A percentile compares a stretch with the other conserved stretches of the same genome.
Evolutionary conservation across 129 eudicot species (phyloP).

Genomic region (Saposhnikovia divaricata): DNA sequence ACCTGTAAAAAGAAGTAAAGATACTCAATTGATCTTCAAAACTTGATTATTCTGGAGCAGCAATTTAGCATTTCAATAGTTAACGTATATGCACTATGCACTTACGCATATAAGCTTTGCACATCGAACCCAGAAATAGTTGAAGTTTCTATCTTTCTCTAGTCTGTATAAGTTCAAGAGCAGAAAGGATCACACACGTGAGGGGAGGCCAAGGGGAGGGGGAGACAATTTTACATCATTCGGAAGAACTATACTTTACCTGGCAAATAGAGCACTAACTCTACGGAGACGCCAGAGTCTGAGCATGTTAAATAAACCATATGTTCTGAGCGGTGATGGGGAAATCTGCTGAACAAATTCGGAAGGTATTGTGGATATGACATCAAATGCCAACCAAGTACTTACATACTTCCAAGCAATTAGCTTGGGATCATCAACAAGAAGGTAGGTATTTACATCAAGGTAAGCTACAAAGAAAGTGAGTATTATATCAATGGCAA

Average conservation of each 20-base stretch:
- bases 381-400: conserved; percentile 54
- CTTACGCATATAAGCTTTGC: conserved; percentile 86
- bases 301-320: conserved; percentile 87
- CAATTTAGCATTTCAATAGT: background rate
- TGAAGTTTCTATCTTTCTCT: conserved; percentile 95
- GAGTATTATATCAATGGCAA: conserved; percentile 34
- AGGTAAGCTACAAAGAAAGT: conserved; percentile 52
- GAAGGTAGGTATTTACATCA: conserved; percentile 35
- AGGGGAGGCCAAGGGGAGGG: background rate
- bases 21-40: background rate
- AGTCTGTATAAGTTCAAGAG: conserved; percentile 39
- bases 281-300: conserved; percentile 97
- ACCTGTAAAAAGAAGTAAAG: conserved; percentile 36
- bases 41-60: background rate
- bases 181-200: background rate
- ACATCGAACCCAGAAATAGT: conserved; percentile 94
- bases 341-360: conserved; percentile 40
- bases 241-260: conserved; percentile 31
- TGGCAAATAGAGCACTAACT: conserved; percentile 72
- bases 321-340: conserved; percentile 37
- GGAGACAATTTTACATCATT: background rate
- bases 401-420: conserved; percentile 60
- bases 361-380: conserved; percentile 62
- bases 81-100: conserved; percentile 19
- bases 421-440: conserved; percentile 31